phyloP scores from a whole-genome alignment of 495 filamentous ascomycete genomes.

The Podospora comata region DNA sequence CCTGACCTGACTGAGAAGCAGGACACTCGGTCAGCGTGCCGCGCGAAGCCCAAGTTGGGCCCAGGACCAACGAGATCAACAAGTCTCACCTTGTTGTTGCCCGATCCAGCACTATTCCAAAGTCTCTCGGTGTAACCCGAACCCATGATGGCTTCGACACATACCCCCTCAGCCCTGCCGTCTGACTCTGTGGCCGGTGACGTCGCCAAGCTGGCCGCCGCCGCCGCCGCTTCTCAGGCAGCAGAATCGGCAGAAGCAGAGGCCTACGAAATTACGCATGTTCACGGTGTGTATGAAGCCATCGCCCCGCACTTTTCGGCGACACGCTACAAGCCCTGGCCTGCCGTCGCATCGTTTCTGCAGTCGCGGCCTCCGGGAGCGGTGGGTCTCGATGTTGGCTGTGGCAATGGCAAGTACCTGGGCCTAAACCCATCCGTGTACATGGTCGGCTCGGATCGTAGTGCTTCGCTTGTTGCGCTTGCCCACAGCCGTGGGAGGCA shows the following conservation, averaged over 20 bases:
- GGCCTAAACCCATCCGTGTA: slow-evolving; percentile 72
- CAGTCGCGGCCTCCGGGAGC: slow-evolving; percentile 61
- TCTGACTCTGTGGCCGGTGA: slow-evolving; percentile 31
- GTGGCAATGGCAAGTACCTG: slow-evolving; percentile 96
- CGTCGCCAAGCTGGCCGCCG: slow-evolving; percentile 31
- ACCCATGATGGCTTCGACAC: slow-evolving; percentile 12
- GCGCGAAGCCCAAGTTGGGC: slow-evolving; percentile 14
- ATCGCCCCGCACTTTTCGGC: slow-evolving; percentile 94
- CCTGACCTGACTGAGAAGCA: slow-evolving; percentile 11
- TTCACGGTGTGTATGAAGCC: slow-evolving; percentile 90
- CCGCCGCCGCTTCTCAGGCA: slow-evolving; percentile 15
- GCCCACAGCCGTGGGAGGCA: slow-evolving; percentile 63
- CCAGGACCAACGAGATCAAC: not conserved
- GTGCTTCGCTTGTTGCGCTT: slow-evolving; percentile 69
- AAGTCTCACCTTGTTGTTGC: slow-evolving; percentile 8
- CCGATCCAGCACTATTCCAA: not conserved
- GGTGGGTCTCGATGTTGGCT: slow-evolving; percentile 88
- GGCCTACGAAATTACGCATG: slow-evolving; percentile 77
- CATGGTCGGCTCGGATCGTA: slow-evolving; percentile 87
- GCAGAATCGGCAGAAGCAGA: slow-evolving; percentile 32
- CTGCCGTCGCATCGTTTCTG: slow-evolving; percentile 81
- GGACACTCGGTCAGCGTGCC: slow-evolving; percentile 1
- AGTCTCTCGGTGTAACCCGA: slow-evolving; percentile 1
- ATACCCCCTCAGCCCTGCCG: slow-evolving; percentile 28
- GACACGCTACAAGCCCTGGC: slow-evolving; percentile 97